These are phyloP conservation scores for Scheffersomyces parashehatae DNA, from an alignment of 1,139 yeast species.

Conservation along the genomic window DNA sequence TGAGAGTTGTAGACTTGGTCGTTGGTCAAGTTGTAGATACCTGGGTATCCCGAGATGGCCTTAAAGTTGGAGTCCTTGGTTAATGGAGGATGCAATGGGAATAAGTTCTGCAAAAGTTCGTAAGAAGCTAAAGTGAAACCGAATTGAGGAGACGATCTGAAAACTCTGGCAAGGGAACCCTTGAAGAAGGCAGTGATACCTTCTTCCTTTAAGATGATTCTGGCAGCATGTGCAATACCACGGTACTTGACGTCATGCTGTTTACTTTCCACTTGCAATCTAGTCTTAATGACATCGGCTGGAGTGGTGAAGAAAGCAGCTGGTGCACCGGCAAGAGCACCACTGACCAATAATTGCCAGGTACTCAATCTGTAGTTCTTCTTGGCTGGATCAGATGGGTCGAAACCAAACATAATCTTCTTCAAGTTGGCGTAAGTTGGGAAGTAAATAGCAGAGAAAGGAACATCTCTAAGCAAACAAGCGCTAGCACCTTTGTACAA, in stretches of 20 bases:
- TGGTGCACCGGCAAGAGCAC: constrained; percentile 98
- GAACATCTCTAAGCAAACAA: constrained; percentile 91
- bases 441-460: constrained; percentile 95
- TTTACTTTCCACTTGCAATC: constrained; percentile 84
- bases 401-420: constrained; percentile 77
- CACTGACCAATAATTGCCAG: constrained; percentile 82
- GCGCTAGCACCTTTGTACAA: constrained; percentile 91
- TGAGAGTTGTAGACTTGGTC: constrained; percentile 46
- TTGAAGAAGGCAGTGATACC: constrained; percentile 80
- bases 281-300: constrained; percentile 93
- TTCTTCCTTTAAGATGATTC: constrained; percentile 76
- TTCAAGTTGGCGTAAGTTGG: constrained; percentile 95
- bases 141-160: constrained; percentile 96
- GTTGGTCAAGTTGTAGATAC: constrained; percentile 47
- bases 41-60: constrained; percentile 49
- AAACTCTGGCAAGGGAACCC: constrained; percentile 94
- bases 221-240: constrained; percentile 77
- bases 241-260: constrained; percentile 74
- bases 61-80: constrained; percentile 48
- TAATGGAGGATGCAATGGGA: constrained; percentile 49
- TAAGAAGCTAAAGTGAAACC: constrained; percentile 97
- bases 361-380: constrained; percentile 62
- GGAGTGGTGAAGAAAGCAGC: constrained; percentile 97
- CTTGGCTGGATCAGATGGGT: constrained; percentile 54
- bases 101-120: constrained; percentile 64